Base-by-base conservation (phyloP, 2,329 filamentous ascomycete species). In the Apiospora saccharicola region DNA sequence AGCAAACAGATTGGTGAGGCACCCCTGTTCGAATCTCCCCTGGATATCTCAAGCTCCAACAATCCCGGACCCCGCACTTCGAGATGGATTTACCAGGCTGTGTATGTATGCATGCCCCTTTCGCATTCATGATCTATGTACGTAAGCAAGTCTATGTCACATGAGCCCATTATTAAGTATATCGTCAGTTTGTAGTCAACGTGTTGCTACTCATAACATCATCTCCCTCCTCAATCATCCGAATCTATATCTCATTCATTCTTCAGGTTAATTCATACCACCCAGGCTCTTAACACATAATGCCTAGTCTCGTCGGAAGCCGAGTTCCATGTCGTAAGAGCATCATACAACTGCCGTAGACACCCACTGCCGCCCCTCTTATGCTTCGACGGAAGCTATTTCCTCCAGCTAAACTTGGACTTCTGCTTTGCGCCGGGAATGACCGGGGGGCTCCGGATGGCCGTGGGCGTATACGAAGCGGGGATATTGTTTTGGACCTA, bases 401-500 rank as follows among this genome's bases (percentile, higher is more conserved):
- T 64, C 34, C 22, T 64, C 19, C 7, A 34, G 1, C 57, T 34
- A 19, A 22, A 19, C 34, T n/a, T 64, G 13, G 30, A 19, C 57
- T 41, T 61, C 16, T 37, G 53, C 46, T n/a, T 13, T 19, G 5
- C 4, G 5, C 30, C 57, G 5, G 19, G 30, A 10, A 64, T 19
- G 12, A 10, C 6, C 14, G 43, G 37, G 16, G 61, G 22, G 10
- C 22, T 30, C 7, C 34, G 68, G 7, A 26, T 8, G 24, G 76
- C 72, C 12, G 73, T 71, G 19, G 76, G 68, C 7, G 75, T 82
- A 73, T 86, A 85, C 46, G 81, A 82, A 14, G 83, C 82, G 0
- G 86, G 86, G 73, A 85, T 81, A 72, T 88, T 88, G 67, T 84
- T 82, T 57, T 83, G 79, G n/a, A 88, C 83, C 0, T 46, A 46